Evolutionary conservation across 768 basidiomycete species (phyloP).

Genomic region (Rhizopogon salebrosus): DNA sequence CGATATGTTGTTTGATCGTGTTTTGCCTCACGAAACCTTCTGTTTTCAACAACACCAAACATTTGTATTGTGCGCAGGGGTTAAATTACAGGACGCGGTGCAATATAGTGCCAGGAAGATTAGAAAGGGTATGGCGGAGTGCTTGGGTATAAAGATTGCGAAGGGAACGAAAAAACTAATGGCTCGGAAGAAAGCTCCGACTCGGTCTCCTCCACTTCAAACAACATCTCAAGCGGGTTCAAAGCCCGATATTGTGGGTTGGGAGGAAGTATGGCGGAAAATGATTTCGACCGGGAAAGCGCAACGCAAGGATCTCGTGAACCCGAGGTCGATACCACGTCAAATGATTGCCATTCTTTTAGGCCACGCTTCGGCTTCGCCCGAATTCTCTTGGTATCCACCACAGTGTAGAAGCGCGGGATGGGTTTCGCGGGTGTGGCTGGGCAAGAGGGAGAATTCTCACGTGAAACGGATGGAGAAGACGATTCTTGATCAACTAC

Average conservation of each 20-base stretch:
- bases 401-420: no score
- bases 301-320: background rate
- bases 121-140: no score
- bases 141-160: no score
- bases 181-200: no score
- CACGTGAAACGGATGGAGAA: no score
- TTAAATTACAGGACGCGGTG: no score
- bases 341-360: background rate
- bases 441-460: no score
- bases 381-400: no score
- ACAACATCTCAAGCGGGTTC: background rate
- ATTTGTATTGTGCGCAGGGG: no score
- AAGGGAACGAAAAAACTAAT: no score
- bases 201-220: background rate
- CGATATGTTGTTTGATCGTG: background rate
- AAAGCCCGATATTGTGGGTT: background rate
- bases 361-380: background rate
- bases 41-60: background rate
- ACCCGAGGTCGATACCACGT: background rate
- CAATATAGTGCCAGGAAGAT: no score
- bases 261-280: background rate
- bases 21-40: background rate
- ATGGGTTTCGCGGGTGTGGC: no score
- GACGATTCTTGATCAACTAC: background rate
- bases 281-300: background rate